phyloP scores from a whole-genome alignment of 1,139 yeast species.

The Yamadazyma diospyri region DNA sequence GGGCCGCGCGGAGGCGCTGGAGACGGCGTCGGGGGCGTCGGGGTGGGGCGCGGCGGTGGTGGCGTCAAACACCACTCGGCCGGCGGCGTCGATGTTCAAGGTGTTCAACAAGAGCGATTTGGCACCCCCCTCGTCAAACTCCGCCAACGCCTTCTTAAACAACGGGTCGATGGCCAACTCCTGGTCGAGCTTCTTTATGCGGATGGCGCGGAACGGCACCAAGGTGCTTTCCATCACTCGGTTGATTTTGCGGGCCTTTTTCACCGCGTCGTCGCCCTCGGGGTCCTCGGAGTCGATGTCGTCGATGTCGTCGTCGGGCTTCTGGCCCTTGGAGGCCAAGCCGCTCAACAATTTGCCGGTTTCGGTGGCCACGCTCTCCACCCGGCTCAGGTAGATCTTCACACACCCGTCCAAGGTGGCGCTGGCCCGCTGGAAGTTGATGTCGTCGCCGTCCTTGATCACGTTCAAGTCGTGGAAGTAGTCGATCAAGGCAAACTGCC shows the following conservation, averaged over 20 bases:
- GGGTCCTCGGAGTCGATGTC: constrained; percentile 17
- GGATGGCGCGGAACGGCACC: constrained; percentile 57
- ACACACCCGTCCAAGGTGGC: constrained; percentile 42
- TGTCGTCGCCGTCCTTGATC: constrained; percentile 40
- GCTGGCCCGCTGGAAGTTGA: constrained; percentile 41
- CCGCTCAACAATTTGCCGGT: constrained; percentile 86
- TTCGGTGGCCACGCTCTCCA: constrained; percentile 88
- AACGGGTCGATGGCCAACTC: constrained; percentile 83
- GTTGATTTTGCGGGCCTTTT: constrained; percentile 32
- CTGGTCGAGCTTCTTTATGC: constrained; percentile 67
- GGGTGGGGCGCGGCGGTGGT: constrained; percentile 27
- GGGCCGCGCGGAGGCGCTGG: constrained; percentile 5
- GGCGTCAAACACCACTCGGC: constrained; percentile 65
- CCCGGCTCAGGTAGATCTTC: constrained; percentile 50
- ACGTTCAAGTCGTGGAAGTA: constrained; percentile 59
- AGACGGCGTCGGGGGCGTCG: constrained; percentile 13
- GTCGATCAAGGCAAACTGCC: constrained; percentile 85
- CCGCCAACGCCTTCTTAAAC: constrained; percentile 84
- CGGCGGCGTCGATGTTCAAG: constrained; percentile 52
- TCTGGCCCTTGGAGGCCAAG: constrained; percentile 33
- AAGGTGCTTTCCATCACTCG: constrained; percentile 42
- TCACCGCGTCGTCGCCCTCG: constrained; percentile 16
- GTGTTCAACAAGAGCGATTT: constrained; percentile 76
- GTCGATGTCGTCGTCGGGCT: constrained; percentile 14
- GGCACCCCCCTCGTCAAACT: constrained; percentile 95